Conservation (phyloP, 2,329 filamentous ascomycete species). For the Colletotrichum somersetense region DNA sequence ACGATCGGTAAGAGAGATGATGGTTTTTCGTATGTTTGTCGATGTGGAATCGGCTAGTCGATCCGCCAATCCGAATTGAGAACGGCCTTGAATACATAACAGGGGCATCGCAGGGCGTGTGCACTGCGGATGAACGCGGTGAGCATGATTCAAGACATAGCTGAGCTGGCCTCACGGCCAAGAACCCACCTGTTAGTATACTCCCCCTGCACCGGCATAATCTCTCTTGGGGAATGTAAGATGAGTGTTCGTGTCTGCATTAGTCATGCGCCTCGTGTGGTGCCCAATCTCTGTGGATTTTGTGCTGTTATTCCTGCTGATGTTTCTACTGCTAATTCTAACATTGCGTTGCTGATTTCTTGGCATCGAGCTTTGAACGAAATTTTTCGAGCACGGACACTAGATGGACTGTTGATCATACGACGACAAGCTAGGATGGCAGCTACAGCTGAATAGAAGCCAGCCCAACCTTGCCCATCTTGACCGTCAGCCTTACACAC, state of each 20-base stretch:
- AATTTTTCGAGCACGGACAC: background rate
- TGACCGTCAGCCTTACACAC: background rate
- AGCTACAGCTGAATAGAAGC: too few relatives aligned
- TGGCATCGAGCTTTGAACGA: background rate
- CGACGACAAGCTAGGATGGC: background rate
- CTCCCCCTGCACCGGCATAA: conserved; percentile 1
- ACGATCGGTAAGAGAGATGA: background rate
- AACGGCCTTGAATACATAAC: background rate
- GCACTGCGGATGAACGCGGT: background rate
- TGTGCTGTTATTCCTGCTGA: background rate
- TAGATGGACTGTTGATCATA: background rate
- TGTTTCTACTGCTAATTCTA: background rate
- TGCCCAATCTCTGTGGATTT: background rate
- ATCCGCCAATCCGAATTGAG: conserved; percentile 10
- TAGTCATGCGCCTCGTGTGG: background rate
- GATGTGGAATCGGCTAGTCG: background rate
- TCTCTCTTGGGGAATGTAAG: background rate
- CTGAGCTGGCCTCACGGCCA: conserved; percentile 27
- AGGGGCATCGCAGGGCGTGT: background rate
- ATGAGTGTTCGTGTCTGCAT: too few relatives aligned
- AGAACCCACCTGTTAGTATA: conserved; percentile 10
- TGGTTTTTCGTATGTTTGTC: background rate
- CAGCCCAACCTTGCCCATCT: background rate
- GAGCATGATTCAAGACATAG: conserved; percentile 31
- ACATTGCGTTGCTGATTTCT: background rate